Conservation (phyloP, 306 rosid species). For the Sicyos baderoa region DNA sequence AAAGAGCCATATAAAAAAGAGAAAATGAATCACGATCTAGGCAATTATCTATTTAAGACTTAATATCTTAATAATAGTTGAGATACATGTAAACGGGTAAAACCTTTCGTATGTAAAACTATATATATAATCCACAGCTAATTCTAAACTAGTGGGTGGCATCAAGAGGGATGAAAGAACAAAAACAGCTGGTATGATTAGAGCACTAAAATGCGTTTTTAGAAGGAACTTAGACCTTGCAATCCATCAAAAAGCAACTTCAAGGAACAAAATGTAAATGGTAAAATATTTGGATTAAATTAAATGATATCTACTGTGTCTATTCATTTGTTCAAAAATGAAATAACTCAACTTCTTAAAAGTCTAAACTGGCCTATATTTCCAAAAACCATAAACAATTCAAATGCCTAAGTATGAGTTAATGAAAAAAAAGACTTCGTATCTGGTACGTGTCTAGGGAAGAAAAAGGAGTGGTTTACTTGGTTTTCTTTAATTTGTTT, state of each 20-base stretch:
- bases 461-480: conserved; percentile 41
- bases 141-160: neutral
- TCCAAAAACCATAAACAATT: neutral
- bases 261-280: neutral
- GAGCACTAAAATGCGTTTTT: neutral
- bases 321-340: conserved; percentile 1
- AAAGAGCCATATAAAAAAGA: too few relatives aligned
- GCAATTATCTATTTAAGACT: too few relatives aligned
- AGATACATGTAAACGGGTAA: too few relatives aligned
- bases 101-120: too few relatives aligned
- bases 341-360: conserved; percentile 9
- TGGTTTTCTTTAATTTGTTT: conserved; percentile 79
- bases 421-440: too few relatives aligned
- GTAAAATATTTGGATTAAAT: neutral
- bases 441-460: neutral
- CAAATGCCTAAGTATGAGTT: too few relatives aligned
- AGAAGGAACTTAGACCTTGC: neutral
- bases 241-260: neutral
- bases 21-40: too few relatives aligned
- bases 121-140: too few relatives aligned
- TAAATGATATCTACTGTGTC: neutral
- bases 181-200: neutral
- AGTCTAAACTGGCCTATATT: neutral
- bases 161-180: neutral
- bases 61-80: too few relatives aligned